A percentile compares a stretch with the other conserved stretches of the same genome.
These are phyloP conservation scores for Dimargaris verticillata DNA, from an alignment of 192 early-diverging fungal genomes.

Conservation along the genomic window DNA sequence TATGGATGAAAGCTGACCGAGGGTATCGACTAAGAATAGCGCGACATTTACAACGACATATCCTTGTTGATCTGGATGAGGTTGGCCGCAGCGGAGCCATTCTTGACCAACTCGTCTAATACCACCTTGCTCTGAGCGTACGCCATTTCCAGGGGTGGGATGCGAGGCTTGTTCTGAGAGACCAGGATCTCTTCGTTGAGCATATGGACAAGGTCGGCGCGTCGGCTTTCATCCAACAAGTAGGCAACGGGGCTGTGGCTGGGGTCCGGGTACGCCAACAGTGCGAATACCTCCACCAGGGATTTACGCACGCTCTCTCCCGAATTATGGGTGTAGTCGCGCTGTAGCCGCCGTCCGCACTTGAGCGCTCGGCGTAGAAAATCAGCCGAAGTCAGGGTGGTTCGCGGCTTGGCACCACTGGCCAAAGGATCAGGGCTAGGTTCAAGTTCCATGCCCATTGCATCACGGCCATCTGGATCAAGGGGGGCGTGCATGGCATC, in stretches of 20 bases:
- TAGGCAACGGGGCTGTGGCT: conserved; percentile 27
- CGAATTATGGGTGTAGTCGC: conserved; percentile 29
- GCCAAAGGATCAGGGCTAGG: conserved; percentile 1
- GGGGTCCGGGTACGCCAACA: conserved; percentile 53
- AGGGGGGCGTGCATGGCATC: background rate
- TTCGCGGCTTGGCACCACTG: conserved; percentile 13
- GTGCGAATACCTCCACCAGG: conserved; percentile 45
- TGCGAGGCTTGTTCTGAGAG: conserved; percentile 34
- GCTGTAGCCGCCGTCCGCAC: conserved; percentile 37
- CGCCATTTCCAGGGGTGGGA: conserved; percentile 37
- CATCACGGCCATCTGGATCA: conserved; percentile 14
- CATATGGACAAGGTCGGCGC: conserved; percentile 40
- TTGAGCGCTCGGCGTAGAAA: conserved; percentile 25
- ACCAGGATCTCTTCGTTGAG: conserved; percentile 54
- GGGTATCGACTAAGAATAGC: background rate
- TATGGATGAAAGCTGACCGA: background rate
- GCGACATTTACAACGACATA: conserved; percentile 13
- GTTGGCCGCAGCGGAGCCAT: conserved; percentile 19
- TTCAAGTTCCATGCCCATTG: conserved; percentile 18
- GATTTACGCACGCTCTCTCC: conserved; percentile 25
- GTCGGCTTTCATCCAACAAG: conserved; percentile 31
- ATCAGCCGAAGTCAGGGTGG: background rate
- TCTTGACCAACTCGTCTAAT: conserved; percentile 22
- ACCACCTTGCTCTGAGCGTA: conserved; percentile 19
- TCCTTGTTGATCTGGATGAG: conserved; percentile 26